Evolutionary conservation across 2,329 filamentous ascomycete species (phyloP).

Genomic region (Nemania sp.): DNA sequence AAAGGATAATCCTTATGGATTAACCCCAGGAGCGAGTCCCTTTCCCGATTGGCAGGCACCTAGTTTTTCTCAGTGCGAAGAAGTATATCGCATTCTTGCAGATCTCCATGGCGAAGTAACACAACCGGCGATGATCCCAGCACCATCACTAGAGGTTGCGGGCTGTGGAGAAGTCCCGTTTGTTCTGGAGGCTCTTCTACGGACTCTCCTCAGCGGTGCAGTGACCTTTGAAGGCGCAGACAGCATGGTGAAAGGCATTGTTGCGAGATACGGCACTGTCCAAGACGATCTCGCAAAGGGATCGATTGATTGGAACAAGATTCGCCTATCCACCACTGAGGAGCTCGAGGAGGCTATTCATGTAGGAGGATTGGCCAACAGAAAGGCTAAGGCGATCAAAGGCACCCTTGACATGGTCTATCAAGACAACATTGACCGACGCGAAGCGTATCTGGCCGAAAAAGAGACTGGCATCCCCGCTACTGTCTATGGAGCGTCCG

Average conservation of each 20-base stretch:
- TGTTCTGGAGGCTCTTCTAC: constrained; percentile 56
- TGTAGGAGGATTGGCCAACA: constrained; percentile 68
- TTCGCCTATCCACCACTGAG: constrained; percentile 59
- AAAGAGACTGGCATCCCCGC: constrained; percentile 46
- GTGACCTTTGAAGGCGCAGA: constrained; percentile 59
- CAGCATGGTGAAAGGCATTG: constrained; percentile 66
- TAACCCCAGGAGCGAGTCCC: constrained; percentile 62
- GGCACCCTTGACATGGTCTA: constrained; percentile 72
- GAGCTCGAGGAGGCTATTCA: constrained; percentile 72
- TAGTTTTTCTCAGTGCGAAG: constrained; percentile 68
- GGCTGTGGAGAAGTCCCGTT: constrained; percentile 65
- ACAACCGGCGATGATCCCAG: constrained; percentile 67
- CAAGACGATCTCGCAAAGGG: constrained; percentile 67
- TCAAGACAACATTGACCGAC: constrained; percentile 60
- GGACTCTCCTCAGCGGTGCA: constrained; percentile 57
- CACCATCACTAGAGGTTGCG: constrained; percentile 70
- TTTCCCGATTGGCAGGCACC: constrained; percentile 70
- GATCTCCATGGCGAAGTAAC: constrained; percentile 66
- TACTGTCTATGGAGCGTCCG: constrained; percentile 46
- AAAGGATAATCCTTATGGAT: constrained; percentile 50
- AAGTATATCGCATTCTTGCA: constrained; percentile 68
- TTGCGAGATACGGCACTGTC: constrained; percentile 64
- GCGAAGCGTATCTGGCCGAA: constrained; percentile 50
- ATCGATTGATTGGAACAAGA: constrained; percentile 75
- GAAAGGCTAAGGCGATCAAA: constrained; percentile 75